Base-by-base conservation (phyloP, 768 basidiomycete genomes). In the Xanthoconium stramineum region DNA sequence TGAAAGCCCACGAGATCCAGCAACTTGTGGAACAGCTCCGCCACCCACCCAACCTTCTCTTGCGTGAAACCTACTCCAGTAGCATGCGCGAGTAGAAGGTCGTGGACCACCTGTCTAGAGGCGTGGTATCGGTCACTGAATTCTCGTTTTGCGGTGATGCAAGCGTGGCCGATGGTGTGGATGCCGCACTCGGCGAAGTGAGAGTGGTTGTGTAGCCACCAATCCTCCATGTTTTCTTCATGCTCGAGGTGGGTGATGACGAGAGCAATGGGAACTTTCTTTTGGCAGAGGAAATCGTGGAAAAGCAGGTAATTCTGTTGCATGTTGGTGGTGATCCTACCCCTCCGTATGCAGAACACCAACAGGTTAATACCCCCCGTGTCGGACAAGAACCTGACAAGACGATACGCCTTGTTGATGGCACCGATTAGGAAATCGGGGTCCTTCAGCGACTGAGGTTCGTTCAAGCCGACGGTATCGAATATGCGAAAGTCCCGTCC, bases 301-400 rank as follows among this genome's bases (percentile, higher is more conserved):
- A 75, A 74, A 30, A 72, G 59, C 13, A 38, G 43, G 52, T 74
- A 76, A 49, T 72, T 72, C 6, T 64, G 64, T 47, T 61, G 59
- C 59, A 59, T 66, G 30, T 57, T 66, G 8, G 40, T 44, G 10
- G 64, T 74, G 55, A 72, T 66, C 60, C 72, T 65, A 29, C 69
- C 67, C 42, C 49, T 70, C 15, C 69, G 72, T 60, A 78, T 66
- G 46, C 72, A 72, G 53, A 72, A 78, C 13, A 79, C 60, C 24
- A 80, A 66, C 40, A 80, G 67, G 63, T 65, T 71, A 33, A 80
- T 62, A 9, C 79, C 78, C 7, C 66, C 72, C 6, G 65, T 61
- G 6, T 60, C 58, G 15, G 63, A 56, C 38, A 78, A 59, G 28
- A 37, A 60, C 44, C 60, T 59, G 47, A 80, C 58, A 13, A 80